Evolutionary conservation across 2,329 filamentous ascomycete genomes (phyloP), one percentile per base, ranked within the genome.

Genomic region (Talaromyces sp.): DNA sequence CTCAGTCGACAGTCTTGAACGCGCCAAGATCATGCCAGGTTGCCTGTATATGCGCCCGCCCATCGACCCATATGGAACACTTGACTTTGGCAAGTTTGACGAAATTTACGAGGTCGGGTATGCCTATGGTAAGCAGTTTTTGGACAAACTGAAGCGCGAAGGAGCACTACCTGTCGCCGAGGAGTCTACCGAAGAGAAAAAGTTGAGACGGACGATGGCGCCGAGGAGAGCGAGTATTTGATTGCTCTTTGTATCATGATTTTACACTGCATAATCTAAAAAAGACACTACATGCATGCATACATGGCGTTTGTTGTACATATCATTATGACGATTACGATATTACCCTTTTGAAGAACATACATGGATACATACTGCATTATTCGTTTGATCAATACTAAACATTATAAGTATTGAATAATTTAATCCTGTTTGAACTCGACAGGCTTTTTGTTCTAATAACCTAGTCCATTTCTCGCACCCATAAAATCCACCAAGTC

Each of bases 41-140:
- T 97, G 93, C 74, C 82, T 96, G 57, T 99, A 99, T 74, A 96
- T 99, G 91, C 85, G 94, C 0, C 95, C 95, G 4, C 94, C 94
- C 0, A 89, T 99, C 64, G 94, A 97, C 70, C 83, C 85, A 1
- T 99, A 96, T 68, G 94, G 92, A 4, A 99, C 94, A 1, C 79
- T 99, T 31, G 94, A 99, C 61, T 99, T 99, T 79, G 90, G 87
- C 63, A 97, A 96, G 74, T 99, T 99, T 74, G 93, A 97, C 69
- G 95, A 99, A 80, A 93, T 99, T 58, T 96, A 95, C 70, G 83
- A 89, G 66, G 83, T 97, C 11, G 95, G 94, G 1, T 96, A 96
- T 75, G 82, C 84, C 58, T 99, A 88, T 70, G 94, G 92, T 4
- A 88, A 89, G 72, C 85, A 91, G 58, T 97, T 88, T 72, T 75